Conservation (phyloP, 2,329 filamentous ascomycete genomes). For the Ceratocystis cacaofunesta region DNA sequence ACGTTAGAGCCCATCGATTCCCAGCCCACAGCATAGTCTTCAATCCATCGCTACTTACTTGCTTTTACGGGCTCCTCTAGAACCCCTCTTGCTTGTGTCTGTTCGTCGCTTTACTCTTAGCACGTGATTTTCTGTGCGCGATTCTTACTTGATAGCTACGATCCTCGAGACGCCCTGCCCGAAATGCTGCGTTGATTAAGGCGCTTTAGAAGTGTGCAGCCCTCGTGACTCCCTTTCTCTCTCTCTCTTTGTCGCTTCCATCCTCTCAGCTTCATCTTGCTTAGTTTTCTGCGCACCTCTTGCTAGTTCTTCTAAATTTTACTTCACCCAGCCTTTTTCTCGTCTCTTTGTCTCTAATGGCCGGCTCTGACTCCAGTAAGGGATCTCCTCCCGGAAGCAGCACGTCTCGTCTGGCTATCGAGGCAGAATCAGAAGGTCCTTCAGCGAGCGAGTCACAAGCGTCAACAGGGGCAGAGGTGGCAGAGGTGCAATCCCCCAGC, state of each 20-base stretch:
- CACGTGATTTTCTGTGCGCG: neutral
- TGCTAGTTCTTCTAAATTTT: neutral
- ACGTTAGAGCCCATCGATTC: neutral
- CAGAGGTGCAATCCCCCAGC: neutral
- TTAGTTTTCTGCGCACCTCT: neutral
- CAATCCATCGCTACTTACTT: neutral
- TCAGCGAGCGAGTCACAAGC: neutral
- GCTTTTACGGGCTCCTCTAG: slow-evolving; percentile 17
- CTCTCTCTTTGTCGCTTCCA: neutral
- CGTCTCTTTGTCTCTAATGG: neutral
- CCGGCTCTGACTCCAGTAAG: neutral
- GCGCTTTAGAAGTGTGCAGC: neutral
- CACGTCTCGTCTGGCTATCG: slow-evolving; percentile 8
- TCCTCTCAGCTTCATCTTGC: neutral
- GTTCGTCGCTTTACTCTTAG: neutral
- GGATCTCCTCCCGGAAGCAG: neutral
- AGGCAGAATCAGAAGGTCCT: slow-evolving; percentile 10
- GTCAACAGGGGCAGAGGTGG: neutral
- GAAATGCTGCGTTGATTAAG: slow-evolving; percentile 6
- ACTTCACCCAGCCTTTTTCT: neutral
- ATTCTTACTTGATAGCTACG: neutral
- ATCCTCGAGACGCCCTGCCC: neutral
- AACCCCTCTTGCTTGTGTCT: neutral
- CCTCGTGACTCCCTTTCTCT: neutral
- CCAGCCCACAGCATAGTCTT: neutral